Base-by-base conservation (phyloP, 495 filamentous ascomycete species). In the Xylaria longipes region DNA sequence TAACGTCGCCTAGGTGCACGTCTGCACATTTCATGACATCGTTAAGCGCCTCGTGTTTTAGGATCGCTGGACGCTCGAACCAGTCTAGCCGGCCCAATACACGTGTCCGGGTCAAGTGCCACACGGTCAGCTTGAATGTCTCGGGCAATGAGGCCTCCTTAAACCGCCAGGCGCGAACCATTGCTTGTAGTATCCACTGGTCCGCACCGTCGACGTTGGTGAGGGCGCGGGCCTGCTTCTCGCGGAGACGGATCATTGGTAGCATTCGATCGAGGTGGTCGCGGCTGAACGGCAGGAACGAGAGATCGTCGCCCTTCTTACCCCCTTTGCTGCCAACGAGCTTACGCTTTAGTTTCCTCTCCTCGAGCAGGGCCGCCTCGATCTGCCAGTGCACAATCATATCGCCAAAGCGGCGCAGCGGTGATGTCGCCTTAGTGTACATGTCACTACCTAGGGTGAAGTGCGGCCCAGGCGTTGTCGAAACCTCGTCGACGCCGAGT, bases 301-400 rank as follows among this genome's bases (percentile, higher is more conserved):
- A 37, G 8, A 69, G 50, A 17, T 75, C 60, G 25, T 74, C 56
- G n/a, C 71, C 54, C 43, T 70, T 73, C 14, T 71, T 5, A 7
- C 20, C 12, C 2, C 31, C 20, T 54, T 82, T 74, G n/a, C 75
- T 63, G 3, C 65, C 76, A 41, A 73, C 78, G 86, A 46, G 88
- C 76, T 45, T 93, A 85, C 81, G 74, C 15, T 89, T 88, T 8
- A 84, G 83, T 41, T 83, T 80, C 25, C 85, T 81, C 82, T 96
- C 94, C 77, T 92, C 88, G 9, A 90, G 86, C 48, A 98, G 78
- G 0, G 91, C 91, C 0, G 93, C 90, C 79, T 97, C 91, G 72
- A 99, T 94, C 75, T 98, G 95, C 87, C 94, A 98, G 79, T 97
- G 94, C 0, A 88, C 84, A n/a, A 98, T 82, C 72, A 98, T 80